Evolutionary conservation across 2,329 filamentous ascomycete species (phyloP).

Genomic region (Lasiodiplodia sp.): DNA sequence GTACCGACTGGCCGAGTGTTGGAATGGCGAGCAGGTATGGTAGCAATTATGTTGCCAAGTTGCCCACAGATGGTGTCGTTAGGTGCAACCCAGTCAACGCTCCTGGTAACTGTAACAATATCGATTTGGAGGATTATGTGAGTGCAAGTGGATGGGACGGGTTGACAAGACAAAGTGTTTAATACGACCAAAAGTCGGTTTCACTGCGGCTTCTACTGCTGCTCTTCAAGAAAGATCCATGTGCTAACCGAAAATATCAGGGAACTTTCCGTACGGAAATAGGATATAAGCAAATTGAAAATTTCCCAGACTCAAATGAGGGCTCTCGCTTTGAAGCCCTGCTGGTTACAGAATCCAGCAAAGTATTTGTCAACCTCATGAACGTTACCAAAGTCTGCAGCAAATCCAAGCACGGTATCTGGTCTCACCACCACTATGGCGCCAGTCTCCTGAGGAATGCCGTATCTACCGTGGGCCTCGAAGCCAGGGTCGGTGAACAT

Average conservation of each 20-base stretch:
- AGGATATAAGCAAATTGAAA: not conserved
- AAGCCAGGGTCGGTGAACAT: constrained; percentile 14
- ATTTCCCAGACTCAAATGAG: not conserved
- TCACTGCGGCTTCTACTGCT: not conserved
- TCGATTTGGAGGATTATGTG: constrained; percentile 1
- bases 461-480: not conserved
- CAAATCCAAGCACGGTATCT: constrained; percentile 6
- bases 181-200: not conserved
- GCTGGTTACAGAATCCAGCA: not conserved
- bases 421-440: constrained; percentile 9
- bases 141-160: too few species aligned
- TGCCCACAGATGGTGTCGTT: constrained; percentile 41
- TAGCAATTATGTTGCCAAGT: constrained; percentile 54
- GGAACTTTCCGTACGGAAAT: not conserved
- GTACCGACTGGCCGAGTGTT: constrained; percentile 57
- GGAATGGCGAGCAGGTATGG: constrained; percentile 57
- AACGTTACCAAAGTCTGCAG: not conserved
- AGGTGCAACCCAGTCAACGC: constrained; percentile 50
- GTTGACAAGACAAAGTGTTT: not conserved
- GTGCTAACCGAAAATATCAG: not conserved
- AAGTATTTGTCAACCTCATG: constrained; percentile 8
- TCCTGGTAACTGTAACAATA: constrained; percentile 41
- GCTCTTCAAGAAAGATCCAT: not conserved
- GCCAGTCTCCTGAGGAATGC: not conserved
- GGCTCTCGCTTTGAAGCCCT: not conserved